Conservation (phyloP, 1,139 yeast genomes). For the Martiniozyma asiatica region DNA sequence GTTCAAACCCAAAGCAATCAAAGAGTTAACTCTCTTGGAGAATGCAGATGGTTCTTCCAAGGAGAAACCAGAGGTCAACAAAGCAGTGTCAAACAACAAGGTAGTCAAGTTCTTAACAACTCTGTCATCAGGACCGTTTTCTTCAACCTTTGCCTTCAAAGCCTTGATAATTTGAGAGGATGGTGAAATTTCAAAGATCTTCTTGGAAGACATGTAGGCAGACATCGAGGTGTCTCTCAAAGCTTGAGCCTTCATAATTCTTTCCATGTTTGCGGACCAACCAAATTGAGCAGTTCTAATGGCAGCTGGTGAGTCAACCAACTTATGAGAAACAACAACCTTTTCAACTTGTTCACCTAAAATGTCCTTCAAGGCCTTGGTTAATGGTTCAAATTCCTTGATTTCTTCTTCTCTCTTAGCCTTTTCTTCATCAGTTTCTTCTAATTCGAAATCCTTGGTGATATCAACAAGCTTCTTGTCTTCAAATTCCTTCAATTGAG, state of each 20-base stretch:
- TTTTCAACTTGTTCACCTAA: constrained; percentile 98
- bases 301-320: constrained; percentile 99
- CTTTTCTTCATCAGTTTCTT: constrained; percentile 98
- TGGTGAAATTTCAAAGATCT: constrained; percentile 98
- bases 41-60: constrained; percentile 96
- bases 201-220: constrained; percentile 98
- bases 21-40: constrained; percentile 96
- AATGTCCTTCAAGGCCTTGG: constrained; percentile 92
- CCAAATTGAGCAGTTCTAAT: constrained; percentile 99
- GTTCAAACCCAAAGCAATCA: constrained; percentile 95
- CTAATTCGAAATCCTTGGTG: constrained; percentile 98
- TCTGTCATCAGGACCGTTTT: constrained; percentile 95
- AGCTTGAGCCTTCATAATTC: constrained; percentile 99
- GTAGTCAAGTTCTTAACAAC: constrained; percentile 97
- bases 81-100: constrained; percentile 92
- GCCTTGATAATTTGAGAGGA: constrained; percentile 90
- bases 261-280: constrained; percentile 99
- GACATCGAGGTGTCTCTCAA: constrained; percentile 98
- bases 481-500: constrained; percentile 98
- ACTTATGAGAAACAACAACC: constrained; percentile 95
- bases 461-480: constrained; percentile 98
- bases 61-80: constrained; percentile 97
- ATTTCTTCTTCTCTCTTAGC: constrained; percentile 83
- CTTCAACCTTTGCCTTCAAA: constrained; percentile 91
- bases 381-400: constrained; percentile 84